Percentiles rank a stretch among this genome's conserved stretches.
Evolutionary conservation across 768 basidiomycete species (phyloP).

Genomic region (Scleroderma citrinum): DNA sequence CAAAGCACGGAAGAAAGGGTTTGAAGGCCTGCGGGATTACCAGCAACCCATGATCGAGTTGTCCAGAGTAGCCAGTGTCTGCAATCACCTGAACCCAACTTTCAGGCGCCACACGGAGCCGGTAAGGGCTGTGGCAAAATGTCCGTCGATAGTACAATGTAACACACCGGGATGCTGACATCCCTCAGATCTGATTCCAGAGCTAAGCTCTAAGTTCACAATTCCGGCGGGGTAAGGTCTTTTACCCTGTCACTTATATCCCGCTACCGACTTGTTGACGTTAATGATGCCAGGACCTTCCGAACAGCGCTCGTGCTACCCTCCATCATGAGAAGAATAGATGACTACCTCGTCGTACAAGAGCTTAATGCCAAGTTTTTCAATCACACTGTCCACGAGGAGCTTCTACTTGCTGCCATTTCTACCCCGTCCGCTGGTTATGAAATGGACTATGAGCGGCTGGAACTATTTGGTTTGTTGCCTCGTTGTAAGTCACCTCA

Average conservation of each 20-base stretch:
- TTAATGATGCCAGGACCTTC: constrained; percentile 43
- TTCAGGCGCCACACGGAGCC: constrained; percentile 35
- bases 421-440: constrained; percentile 63
- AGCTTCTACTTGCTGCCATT: constrained; percentile 58
- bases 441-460: constrained; percentile 76
- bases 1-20: constrained; percentile 53
- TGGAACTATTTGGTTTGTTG: constrained; percentile 70
- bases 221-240: constrained; percentile 61
- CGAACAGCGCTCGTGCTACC: constrained; percentile 68
- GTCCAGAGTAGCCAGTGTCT: constrained; percentile 39
- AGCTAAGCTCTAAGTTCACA: constrained; percentile 66
- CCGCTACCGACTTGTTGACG: constrained; percentile 18
- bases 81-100: constrained; percentile 57
- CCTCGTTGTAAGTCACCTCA: constrained; percentile 4
- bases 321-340: constrained; percentile 65
- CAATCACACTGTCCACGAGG: constrained; percentile 52
- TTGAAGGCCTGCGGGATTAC: constrained; percentile 54
- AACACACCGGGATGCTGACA: constrained; percentile 20
- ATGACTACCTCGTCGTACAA: constrained; percentile 69
- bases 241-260: constrained; percentile 11
- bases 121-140: constrained; percentile 47
- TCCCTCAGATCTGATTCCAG: constrained; percentile 72
- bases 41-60: constrained; percentile 74
- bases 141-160: constrained; percentile 29
- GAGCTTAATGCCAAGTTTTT: constrained; percentile 73